phyloP scores from a whole-genome alignment of 176 grass and related monocot genomes.

The Hordeum marinum region DNA sequence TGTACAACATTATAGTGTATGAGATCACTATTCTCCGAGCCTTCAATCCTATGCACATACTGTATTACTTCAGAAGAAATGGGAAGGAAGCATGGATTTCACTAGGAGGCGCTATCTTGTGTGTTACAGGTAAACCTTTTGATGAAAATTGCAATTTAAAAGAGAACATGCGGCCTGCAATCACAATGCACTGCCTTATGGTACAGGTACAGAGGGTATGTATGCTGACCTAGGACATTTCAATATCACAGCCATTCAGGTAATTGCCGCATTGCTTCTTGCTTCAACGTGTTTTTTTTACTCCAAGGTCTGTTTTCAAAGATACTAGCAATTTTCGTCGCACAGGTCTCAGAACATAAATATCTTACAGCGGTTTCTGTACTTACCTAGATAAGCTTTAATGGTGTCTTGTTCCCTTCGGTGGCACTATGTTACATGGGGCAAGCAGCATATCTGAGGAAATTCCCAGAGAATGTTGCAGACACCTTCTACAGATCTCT shows the following conservation, averaged over 20 bases:
- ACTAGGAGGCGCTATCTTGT: conserved; percentile 68
- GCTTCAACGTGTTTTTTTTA: not conserved
- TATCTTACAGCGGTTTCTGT: not conserved
- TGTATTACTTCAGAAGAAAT: conserved; percentile 61
- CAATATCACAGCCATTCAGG: conserved; percentile 71
- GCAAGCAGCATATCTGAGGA: conserved; percentile 70
- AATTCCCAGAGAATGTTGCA: conserved; percentile 30
- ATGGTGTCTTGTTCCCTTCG: conserved; percentile 57
- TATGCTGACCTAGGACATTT: conserved; percentile 90
- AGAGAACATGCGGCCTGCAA: not conserved
- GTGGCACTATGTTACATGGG: conserved; percentile 63
- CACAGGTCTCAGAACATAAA: not conserved
- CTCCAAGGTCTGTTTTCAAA: not conserved
- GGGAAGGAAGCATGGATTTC: conserved; percentile 63
- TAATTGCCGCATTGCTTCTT: not conserved
- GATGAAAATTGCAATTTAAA: not conserved
- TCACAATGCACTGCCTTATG: conserved; percentile 11
- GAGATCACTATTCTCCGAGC: conserved; percentile 54
- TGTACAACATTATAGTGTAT: conserved; percentile 54
- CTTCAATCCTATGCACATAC: conserved; percentile 70
- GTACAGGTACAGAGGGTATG: conserved; percentile 74
- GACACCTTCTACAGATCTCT: conserved; percentile 81
- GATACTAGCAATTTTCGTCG: not conserved
- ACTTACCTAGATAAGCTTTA: conserved; percentile 61
- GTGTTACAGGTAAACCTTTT: conserved; percentile 56